Evolutionary conservation across 805 yeast species (phyloP), one percentile per base, ranked within the genome.

Genomic region (Debaryomyces prosopidis): DNA sequence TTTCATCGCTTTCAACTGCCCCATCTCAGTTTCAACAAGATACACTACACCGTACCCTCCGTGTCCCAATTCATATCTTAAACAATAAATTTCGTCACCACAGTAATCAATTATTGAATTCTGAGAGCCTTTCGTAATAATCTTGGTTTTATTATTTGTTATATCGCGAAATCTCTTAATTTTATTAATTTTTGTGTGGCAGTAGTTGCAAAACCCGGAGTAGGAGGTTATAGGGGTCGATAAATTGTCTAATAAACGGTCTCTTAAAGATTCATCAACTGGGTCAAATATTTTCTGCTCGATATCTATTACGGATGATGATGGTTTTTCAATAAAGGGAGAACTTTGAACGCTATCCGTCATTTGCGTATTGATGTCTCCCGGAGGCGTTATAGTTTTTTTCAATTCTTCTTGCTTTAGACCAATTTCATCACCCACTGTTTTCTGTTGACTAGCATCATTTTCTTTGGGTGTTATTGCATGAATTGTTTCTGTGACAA

Each of bases 11-110:
- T 73, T 76, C 28, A 77, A 56, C 1, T 64, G 58, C 1, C 87
- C 89, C 7, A 65, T 60, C 48, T 79, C 75, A 4, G 72, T 65
- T 59, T 87, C 91, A 1, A 87, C 83, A 17, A 89, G 66, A 58
- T 81, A 89, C 0, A 89, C 96, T 1, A 80, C 74, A 0, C 91
- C 95, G 66, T 73, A 84, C 0, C 91, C 94, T n/a, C 96, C 95
- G 55, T 77, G 78, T 0, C 96, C 96, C 10, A 90, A 65, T 54
- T 81, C 79, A 39, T 70, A 67, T 20, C 76, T 71, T 44, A 84
- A 61, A 47, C 80, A 78, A 50, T 62, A 77, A 4, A 75, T 64
- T 33, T 71, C 76, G 20, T 68, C 71, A 5, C 71, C 76, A 32
- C 70, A 67, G 26, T 60, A 70, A 44, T 77, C 76, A 11, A 80